A percentile compares a stretch with the other conserved stretches of the same genome.
These are phyloP conservation scores for Pistacia integerrima DNA, from an alignment of 345 rosid species.

Conservation along the genomic window DNA sequence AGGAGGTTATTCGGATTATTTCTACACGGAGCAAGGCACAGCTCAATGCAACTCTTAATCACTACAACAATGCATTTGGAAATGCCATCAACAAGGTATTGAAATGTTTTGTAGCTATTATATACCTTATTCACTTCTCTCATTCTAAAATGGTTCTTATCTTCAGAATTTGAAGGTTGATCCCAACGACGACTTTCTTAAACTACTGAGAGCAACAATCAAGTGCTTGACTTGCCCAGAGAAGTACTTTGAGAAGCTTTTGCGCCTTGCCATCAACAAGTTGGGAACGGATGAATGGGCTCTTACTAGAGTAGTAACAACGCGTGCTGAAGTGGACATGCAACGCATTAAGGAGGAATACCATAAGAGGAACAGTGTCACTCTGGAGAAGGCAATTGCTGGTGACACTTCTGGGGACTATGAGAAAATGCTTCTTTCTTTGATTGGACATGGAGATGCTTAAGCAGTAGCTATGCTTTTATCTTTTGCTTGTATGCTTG, in stretches of 20 bases:
- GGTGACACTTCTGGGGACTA: constrained; percentile 84
- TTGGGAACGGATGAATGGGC: constrained; percentile 88
- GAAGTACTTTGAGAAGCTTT: constrained; percentile 80
- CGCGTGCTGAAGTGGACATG: constrained; percentile 88
- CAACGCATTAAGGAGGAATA: constrained; percentile 78
- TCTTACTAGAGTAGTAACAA: constrained; percentile 71
- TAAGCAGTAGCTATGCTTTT: constrained; percentile 24
- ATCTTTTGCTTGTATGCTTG: constrained; percentile 9
- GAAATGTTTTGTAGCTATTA: not conserved
- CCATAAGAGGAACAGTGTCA: constrained; percentile 67
- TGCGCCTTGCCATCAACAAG: constrained; percentile 72
- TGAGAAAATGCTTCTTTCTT: constrained; percentile 70
- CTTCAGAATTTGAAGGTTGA: constrained; percentile 73
- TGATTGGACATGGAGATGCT: constrained; percentile 65
- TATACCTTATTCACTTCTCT: not conserved
- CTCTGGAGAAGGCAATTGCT: constrained; percentile 70
- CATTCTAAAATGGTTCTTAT: constrained; percentile 16
- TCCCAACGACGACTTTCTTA: constrained; percentile 63
- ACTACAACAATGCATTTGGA: constrained; percentile 69
- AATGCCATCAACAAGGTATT: constrained; percentile 75
- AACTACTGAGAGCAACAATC: constrained; percentile 64
- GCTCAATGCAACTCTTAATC: constrained; percentile 72
- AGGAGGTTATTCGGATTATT: constrained; percentile 81
- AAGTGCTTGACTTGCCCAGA: constrained; percentile 87
- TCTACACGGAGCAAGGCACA: constrained; percentile 87